phyloP scores from a whole-genome alignment of 257 asterid genomes.

The Forsythia viridissima region DNA sequence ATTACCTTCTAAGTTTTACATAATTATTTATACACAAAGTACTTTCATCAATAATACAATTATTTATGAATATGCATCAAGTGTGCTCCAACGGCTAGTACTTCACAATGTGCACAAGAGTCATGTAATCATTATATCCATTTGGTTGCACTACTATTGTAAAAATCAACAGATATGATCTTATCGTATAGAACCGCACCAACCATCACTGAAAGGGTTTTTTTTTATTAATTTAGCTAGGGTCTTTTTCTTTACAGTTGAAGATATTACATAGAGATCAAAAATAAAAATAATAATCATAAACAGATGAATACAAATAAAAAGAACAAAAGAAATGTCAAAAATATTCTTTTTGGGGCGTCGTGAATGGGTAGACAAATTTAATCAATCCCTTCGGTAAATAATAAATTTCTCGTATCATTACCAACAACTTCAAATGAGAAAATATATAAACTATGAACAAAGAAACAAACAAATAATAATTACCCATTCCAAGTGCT shows the following conservation, averaged over 20 bases:
- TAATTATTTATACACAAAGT: neutral
- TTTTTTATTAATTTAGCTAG: neutral
- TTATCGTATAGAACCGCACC: neutral
- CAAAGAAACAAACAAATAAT: neutral
- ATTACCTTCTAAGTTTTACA: neutral
- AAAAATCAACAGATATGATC: neutral
- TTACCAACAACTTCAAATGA: neutral
- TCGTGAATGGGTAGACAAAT: neutral
- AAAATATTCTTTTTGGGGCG: neutral
- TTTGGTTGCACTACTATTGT: neutral
- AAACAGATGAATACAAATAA: neutral
- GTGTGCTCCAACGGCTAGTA: neutral
- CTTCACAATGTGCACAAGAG: neutral
- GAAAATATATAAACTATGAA: neutral
- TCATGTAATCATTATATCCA: neutral
- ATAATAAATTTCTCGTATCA: neutral
- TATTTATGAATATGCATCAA: neutral
- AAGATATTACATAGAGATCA: neutral
- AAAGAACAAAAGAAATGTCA: neutral
- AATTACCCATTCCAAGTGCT: conserved; percentile 88
- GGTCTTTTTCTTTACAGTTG: neutral
- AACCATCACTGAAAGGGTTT: neutral
- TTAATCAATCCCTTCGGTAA: neutral
- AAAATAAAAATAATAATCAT: neutral
- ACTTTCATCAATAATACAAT: neutral